These are phyloP conservation scores for Penicillium sclerotigenum DNA, from an alignment of 2,329 filamentous ascomycete genomes.

Conservation along the genomic window DNA sequence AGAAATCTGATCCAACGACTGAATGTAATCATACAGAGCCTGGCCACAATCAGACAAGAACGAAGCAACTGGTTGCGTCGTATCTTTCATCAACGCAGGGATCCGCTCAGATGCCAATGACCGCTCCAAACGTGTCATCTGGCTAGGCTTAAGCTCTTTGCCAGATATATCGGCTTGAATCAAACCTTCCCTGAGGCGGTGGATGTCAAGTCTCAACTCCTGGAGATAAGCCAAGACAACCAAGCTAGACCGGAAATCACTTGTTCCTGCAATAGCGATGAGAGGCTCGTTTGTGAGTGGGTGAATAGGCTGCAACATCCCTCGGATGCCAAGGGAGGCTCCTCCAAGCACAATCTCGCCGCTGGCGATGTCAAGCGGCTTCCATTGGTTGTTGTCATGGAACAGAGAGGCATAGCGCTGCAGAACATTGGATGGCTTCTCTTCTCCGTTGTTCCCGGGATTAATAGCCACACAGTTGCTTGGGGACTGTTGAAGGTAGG, in stretches of 20 bases:
- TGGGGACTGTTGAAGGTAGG: conserved; percentile 32
- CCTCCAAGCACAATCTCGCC: conserved; percentile 25
- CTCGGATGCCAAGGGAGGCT: conserved; percentile 26
- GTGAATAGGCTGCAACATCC: conserved; percentile 35
- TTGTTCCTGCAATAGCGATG: conserved; percentile 25
- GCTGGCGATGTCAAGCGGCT: conserved; percentile 24
- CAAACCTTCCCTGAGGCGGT: conserved; percentile 35
- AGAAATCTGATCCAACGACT: conserved; percentile 26
- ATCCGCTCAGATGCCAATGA: conserved; percentile 42
- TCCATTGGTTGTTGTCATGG: conserved; percentile 31
- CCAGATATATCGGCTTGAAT: conserved; percentile 32
- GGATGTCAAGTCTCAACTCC: conserved; percentile 38
- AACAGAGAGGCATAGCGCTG: conserved; percentile 34
- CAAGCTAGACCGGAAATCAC: conserved; percentile 23
- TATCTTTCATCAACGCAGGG: conserved; percentile 41
- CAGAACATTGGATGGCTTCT: conserved; percentile 21
- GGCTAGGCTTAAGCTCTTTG: conserved; percentile 38
- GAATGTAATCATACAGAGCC: conserved; percentile 36
- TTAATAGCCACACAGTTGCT: conserved; percentile 20
- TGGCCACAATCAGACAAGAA: conserved; percentile 41
- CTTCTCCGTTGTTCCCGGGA: conserved; percentile 4
- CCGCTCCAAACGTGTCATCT: conserved; percentile 43
- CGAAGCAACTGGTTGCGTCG: conserved; percentile 39
- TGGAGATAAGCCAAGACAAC: conserved; percentile 35
- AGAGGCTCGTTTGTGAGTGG: conserved; percentile 42